Evolutionary conservation across 768 basidiomycete genomes (phyloP).

Genomic region (Tubosaeta sp.): DNA sequence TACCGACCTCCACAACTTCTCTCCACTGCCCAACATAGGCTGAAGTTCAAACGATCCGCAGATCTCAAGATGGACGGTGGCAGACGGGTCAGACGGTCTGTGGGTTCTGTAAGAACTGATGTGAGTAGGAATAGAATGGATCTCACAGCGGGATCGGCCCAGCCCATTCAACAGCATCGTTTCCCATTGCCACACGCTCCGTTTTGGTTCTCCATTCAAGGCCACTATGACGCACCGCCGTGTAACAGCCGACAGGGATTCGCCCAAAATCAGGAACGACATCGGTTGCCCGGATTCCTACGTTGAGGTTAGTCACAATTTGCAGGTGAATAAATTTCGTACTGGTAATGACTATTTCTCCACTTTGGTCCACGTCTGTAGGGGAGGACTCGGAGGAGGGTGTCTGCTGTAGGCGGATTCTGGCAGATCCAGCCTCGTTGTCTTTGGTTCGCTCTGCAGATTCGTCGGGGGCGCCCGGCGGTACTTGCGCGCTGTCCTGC

Average conservation of each 20-base stretch:
- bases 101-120: not conserved
- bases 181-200: not conserved
- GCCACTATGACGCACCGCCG: not conserved
- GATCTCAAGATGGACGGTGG: not conserved
- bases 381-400: not conserved
- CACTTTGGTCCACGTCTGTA: not conserved
- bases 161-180: slow-evolving; percentile 2
- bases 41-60: slow-evolving; percentile 3
- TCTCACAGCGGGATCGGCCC: slow-evolving; percentile 3
- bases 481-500: not conserved
- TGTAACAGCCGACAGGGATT: slow-evolving; percentile 3
- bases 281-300: slow-evolving; percentile 4
- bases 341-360: slow-evolving; percentile 1
- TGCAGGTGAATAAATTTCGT: not conserved
- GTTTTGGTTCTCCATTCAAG: slow-evolving; percentile 1
- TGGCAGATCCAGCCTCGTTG: not conserved
- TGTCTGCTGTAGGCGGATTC: not conserved
- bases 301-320: not conserved
- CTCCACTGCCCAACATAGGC: slow-evolving; percentile 4
- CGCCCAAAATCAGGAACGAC: not conserved
- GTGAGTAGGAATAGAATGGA: too few species aligned
- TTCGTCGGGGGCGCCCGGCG: not conserved
- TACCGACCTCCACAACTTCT: not conserved
- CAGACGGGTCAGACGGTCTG: slow-evolving; percentile 4
- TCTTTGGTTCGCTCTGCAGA: not conserved